Evolutionary conservation across 2,329 filamentous ascomycete genomes (phyloP).

Genomic region (Neofusicoccum umdonicola): DNA sequence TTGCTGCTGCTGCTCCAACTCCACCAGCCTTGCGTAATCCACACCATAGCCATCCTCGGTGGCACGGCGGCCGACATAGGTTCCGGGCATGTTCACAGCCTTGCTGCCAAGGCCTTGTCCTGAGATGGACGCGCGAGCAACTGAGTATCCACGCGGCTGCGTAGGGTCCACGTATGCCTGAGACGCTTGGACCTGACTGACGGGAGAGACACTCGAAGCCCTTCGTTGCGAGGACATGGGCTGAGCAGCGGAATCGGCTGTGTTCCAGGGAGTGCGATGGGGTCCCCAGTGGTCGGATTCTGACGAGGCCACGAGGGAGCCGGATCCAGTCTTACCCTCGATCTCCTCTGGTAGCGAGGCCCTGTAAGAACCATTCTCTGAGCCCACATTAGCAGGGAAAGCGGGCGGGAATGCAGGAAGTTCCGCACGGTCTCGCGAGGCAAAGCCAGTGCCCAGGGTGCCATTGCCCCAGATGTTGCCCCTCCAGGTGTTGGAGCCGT

Average conservation of each 20-base stretch:
- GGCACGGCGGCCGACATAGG: slow-evolving; percentile 31
- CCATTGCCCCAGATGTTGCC: slow-evolving; percentile 37
- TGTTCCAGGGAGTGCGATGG: slow-evolving; percentile 58
- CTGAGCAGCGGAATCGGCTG: slow-evolving; percentile 38
- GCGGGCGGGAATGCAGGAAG: not conserved
- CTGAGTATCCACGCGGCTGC: slow-evolving; percentile 24
- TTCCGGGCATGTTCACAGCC: slow-evolving; percentile 27
- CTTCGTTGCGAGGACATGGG: slow-evolving; percentile 32
- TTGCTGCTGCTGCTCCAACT: slow-evolving; percentile 24
- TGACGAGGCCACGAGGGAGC: slow-evolving; percentile 66
- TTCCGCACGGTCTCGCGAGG: slow-evolving; percentile 26
- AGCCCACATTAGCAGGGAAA: slow-evolving; percentile 2
- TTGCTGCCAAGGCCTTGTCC: slow-evolving; percentile 28
- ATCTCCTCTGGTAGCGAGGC: slow-evolving; percentile 31
- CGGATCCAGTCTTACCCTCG: slow-evolving; percentile 64
- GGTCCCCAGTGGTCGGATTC: slow-evolving; percentile 65
- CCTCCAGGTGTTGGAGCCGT: slow-evolving; percentile 25
- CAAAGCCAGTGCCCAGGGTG: slow-evolving; percentile 28
- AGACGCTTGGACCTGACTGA: slow-evolving; percentile 30
- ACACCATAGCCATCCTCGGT: slow-evolving; percentile 31
- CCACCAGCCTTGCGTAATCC: slow-evolving; percentile 31
- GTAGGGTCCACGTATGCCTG: slow-evolving; percentile 33
- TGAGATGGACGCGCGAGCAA: slow-evolving; percentile 25
- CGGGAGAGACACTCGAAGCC: slow-evolving; percentile 36
- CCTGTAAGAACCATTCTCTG: slow-evolving; percentile 32